These are phyloP conservation scores for Suhomyces anneliseae DNA, from an alignment of 1,139 yeast species.

Conservation along the genomic window DNA sequence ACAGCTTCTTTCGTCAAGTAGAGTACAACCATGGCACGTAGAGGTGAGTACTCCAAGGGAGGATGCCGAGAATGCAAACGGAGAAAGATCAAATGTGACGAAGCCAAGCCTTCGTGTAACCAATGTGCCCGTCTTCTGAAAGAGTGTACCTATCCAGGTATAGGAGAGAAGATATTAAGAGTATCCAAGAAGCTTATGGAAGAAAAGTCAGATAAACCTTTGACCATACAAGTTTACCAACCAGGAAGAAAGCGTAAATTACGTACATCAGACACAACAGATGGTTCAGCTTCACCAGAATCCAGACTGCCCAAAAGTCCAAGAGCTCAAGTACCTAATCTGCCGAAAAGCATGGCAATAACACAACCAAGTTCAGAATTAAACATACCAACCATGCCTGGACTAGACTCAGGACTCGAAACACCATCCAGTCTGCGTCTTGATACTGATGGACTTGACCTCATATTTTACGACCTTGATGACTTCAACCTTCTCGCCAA, in stretches of 20 bases:
- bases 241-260: conserved; percentile 4
- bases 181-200: conserved; percentile 14
- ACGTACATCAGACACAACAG: neutral
- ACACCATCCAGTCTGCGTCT: neutral
- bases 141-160: conserved; percentile 21
- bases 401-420: neutral
- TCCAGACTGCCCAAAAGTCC: neutral
- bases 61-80: conserved; percentile 32
- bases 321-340: neutral
- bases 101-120: conserved; percentile 25
- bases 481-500: conserved; percentile 18
- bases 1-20: too few species aligned
- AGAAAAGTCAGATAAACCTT: conserved; percentile 5
- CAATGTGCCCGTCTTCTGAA: conserved; percentile 25
- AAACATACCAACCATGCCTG: too few species aligned
- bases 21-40: neutral
- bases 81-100: conserved; percentile 29
- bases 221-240: conserved; percentile 10
- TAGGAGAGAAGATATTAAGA: conserved; percentile 19
- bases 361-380: neutral
- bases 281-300: conserved; percentile 2
- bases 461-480: conserved; percentile 11
- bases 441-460: neutral
- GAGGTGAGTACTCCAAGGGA: conserved; percentile 23
- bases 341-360: neutral